Evolutionary conservation across 2,329 filamentous ascomycete species (phyloP).

Genomic region (Paraconiothyrium brasiliense): DNA sequence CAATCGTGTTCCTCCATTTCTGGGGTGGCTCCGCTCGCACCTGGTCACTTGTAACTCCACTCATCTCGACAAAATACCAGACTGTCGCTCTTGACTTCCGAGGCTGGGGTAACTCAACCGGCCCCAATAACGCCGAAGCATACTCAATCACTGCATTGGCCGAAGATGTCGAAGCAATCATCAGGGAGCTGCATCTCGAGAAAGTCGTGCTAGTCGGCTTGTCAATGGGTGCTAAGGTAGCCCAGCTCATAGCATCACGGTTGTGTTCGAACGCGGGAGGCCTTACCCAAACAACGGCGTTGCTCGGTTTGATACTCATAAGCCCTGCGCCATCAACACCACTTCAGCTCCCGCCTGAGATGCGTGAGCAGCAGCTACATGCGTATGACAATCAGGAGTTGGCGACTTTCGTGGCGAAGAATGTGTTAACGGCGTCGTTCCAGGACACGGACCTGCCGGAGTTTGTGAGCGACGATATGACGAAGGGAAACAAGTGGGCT

Average conservation of each 20-base stretch:
- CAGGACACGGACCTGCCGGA: not conserved
- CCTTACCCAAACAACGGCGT: not conserved
- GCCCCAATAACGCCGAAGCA: not conserved
- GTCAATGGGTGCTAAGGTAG: not conserved
- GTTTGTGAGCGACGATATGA: not conserved
- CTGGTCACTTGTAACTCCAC: not conserved
- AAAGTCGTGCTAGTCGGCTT: not conserved
- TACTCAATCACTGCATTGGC: not conserved
- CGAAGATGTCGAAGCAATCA: not conserved
- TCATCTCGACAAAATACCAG: not conserved
- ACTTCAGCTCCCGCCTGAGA: not conserved
- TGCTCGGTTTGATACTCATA: not conserved
- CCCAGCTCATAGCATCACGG: not conserved
- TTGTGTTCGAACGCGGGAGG: not conserved
- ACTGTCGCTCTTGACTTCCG: constrained; percentile 5
- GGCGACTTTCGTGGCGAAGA: not conserved
- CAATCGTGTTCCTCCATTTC: not conserved
- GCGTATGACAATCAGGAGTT: not conserved
- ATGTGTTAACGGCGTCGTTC: not conserved
- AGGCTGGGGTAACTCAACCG: not conserved
- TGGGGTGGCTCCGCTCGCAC: constrained; percentile 1
- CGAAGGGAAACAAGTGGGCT: not conserved
- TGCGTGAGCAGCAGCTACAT: not conserved
- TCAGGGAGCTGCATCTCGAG: not conserved
- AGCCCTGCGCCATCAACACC: not conserved